phyloP scores from a whole-genome alignment of 2,329 filamentous ascomycete genomes.

The Aspergillus fijiensis region DNA sequence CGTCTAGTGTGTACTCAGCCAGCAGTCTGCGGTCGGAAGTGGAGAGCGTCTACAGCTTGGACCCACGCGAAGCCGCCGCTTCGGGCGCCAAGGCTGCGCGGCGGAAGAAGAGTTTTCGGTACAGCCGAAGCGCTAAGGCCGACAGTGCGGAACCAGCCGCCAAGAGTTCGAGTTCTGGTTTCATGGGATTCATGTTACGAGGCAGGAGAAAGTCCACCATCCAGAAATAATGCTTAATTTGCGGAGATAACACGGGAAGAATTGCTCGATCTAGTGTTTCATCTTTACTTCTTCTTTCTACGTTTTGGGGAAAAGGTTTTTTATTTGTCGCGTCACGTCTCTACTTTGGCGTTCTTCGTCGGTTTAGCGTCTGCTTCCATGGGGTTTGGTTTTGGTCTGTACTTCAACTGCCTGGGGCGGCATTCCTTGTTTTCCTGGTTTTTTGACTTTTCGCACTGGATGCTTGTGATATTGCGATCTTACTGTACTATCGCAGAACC shows the following conservation, averaged over 20 bases:
- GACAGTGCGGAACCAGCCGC: constrained; percentile 12
- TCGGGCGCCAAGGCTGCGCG: constrained; percentile 11
- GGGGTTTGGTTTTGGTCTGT: no score
- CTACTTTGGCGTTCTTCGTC: no score
- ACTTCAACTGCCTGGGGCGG: no score
- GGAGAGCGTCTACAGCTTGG: constrained; percentile 16
- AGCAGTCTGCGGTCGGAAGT: constrained; percentile 33
- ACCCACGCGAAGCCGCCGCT: constrained; percentile 13
- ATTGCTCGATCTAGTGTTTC: constrained; percentile 2
- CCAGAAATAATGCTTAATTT: constrained; percentile 22
- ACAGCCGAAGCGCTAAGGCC: constrained; percentile 11
- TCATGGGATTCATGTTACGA: constrained; percentile 25
- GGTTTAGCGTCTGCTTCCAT: no score
- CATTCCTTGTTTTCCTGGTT: no score
- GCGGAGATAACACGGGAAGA: not conserved
- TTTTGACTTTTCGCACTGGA: no score
- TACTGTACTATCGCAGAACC: no score
- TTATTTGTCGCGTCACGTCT: no score
- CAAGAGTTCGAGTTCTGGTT: constrained; percentile 17
- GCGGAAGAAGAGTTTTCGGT: constrained; percentile 23
- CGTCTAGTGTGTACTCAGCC: constrained; percentile 28
- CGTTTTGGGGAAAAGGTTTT: not conserved
- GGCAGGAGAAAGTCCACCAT: constrained; percentile 22
- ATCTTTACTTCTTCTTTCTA: not conserved
- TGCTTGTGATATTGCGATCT: no score